Percentiles rank a stretch among this genome's conserved stretches.
These are phyloP conservation scores for Colletotrichum ledebouriae DNA, from an alignment of 2,329 filamentous ascomycete species.

Conservation along the genomic window DNA sequence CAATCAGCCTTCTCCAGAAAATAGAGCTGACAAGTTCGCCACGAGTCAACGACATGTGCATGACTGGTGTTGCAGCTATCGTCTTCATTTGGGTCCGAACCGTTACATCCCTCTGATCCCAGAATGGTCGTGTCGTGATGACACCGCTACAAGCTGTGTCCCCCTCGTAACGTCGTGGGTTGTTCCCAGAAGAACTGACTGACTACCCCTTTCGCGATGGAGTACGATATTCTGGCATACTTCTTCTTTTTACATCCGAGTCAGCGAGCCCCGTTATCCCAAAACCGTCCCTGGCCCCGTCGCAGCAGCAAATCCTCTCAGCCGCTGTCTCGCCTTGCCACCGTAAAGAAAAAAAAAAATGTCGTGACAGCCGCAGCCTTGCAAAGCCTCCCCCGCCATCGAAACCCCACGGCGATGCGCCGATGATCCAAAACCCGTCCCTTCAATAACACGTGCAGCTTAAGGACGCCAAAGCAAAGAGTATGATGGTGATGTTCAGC, in stretches of 20 bases:
- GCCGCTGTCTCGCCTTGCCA: neutral
- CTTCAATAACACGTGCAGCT: neutral
- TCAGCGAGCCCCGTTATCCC: slow-evolving; percentile 3
- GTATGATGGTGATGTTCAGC: slow-evolving; percentile 4
- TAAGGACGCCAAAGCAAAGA: neutral
- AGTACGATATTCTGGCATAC: neutral
- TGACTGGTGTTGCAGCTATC: neutral
- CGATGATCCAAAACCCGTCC: neutral
- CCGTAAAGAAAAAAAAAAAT: neutral
- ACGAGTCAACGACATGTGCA: neutral
- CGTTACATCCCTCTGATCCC: neutral
- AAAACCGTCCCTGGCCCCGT: slow-evolving; percentile 5
- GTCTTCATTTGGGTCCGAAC: neutral
- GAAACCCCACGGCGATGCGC: neutral
- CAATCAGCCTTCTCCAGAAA: slow-evolving; percentile 12
- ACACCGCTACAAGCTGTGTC: neutral
- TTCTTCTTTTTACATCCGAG: neutral
- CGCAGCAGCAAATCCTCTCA: neutral
- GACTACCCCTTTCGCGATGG: too few relatives aligned
- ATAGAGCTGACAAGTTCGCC: slow-evolving; percentile 14
- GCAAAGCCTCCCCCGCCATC: slow-evolving; percentile 21
- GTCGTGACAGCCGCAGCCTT: slow-evolving; percentile 20
- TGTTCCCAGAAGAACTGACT: neutral
- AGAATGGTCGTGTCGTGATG: neutral
- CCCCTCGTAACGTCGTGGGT: neutral